Evolutionary conservation across 225 moss, liverwort and hornwort genomes (phyloP).

Genomic region (Neckera pumila): DNA sequence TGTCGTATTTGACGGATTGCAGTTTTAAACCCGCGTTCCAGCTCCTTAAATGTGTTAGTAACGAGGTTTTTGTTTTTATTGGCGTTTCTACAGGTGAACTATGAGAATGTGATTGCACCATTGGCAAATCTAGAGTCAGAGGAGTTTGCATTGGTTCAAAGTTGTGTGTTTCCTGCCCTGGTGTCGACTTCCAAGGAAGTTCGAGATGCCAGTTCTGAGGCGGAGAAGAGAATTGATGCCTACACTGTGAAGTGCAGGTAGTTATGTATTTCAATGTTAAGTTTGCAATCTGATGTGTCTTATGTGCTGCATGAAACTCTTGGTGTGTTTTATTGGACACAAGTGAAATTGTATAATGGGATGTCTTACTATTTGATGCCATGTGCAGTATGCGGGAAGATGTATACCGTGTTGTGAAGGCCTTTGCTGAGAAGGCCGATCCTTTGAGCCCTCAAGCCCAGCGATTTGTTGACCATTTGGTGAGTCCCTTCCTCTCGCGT

Average conservation of each 20-base stretch:
- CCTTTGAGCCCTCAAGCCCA: conserved; percentile 68
- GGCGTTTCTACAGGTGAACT: conserved; percentile 45
- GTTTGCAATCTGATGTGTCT: background rate
- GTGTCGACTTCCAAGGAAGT: conserved; percentile 82
- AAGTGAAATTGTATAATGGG: background rate
- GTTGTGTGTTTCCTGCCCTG: conserved; percentile 84
- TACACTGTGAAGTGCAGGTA: conserved; percentile 88
- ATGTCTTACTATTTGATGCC: background rate
- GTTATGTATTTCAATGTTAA: background rate
- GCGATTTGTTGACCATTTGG: conserved; percentile 83
- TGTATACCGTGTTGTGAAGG: conserved; percentile 80
- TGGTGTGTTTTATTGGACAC: background rate
- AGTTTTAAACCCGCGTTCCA: background rate
- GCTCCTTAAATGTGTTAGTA: background rate
- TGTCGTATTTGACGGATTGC: background rate
- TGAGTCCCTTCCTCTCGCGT: conserved; percentile 12
- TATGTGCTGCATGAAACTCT: background rate
- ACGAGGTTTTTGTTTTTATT: background rate
- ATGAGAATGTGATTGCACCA: conserved; percentile 84
- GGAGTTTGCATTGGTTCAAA: conserved; percentile 74
- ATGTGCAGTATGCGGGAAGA: conserved; percentile 81
- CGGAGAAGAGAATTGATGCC: conserved; percentile 82
- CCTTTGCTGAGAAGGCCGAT: conserved; percentile 65
- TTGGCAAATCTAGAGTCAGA: conserved; percentile 81
- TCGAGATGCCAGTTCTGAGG: conserved; percentile 92